A percentile compares a stretch with the other conserved stretches of the same genome.
phyloP scores from a whole-genome alignment of 2,329 filamentous ascomycete genomes.

The Neospermospora avenae region DNA sequence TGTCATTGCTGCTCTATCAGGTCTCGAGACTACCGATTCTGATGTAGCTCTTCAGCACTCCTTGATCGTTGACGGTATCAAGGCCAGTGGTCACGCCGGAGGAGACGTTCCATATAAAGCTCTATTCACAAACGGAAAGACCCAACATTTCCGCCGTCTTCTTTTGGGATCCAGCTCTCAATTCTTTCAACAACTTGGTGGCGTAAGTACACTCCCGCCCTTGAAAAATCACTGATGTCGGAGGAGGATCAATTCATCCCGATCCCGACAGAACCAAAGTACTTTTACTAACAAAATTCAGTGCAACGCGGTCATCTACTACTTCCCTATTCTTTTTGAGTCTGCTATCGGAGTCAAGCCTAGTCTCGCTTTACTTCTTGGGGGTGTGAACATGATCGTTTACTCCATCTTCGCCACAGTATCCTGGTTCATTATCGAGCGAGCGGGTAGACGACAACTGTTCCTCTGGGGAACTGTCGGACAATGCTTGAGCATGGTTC shows the following conservation, averaged over 20 bases:
- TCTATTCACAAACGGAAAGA: constrained; percentile 50
- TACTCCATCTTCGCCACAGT: constrained; percentile 51
- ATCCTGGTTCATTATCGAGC: constrained; percentile 51
- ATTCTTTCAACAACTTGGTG: constrained; percentile 51
- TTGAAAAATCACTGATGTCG: no score
- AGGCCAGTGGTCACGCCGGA: constrained; percentile 34
- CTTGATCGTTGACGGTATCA: constrained; percentile 39
- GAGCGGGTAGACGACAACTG: constrained; percentile 65
- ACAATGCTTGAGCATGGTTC: constrained; percentile 63
- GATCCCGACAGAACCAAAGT: no score
- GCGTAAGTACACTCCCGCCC: no score
- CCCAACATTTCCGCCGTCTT: constrained; percentile 52
- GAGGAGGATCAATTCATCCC: no score
- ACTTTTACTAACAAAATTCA: no score
- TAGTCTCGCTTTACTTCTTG: constrained; percentile 51
- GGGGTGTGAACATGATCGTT: constrained; percentile 54
- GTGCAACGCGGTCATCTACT: constrained; percentile 46
- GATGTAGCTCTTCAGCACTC: constrained; percentile 34
- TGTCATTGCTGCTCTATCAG: constrained; percentile 94
- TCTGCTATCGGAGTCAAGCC: constrained; percentile 44
- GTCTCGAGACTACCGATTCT: constrained; percentile 48
- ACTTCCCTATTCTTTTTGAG: constrained; percentile 50
- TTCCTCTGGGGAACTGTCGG: constrained; percentile 68
- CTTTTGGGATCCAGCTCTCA: constrained; percentile 48
- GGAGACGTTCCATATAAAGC: constrained; percentile 37